Evolutionary conservation across 2,329 filamentous ascomycete genomes (phyloP), one percentile per base, ranked within the genome.

Genomic region (Colletotrichum spinosum): DNA sequence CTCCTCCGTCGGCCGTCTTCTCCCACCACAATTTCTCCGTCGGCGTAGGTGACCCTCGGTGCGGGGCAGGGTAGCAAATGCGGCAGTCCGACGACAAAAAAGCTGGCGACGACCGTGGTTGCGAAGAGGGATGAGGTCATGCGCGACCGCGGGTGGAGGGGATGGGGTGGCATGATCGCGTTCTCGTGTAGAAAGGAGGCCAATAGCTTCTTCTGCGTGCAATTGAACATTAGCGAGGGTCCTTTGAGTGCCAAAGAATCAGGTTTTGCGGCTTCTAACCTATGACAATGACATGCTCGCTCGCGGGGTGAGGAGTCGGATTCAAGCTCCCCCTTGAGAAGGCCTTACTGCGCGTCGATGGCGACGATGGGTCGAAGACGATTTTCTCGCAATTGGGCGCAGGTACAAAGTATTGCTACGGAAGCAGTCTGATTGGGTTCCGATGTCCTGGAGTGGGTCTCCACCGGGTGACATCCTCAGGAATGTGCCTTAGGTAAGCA

Each of bases 101-200:
- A 97, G 71, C 92, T 96, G 38, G 94, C 90, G 68, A 92, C 85
- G 59, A 98, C 87, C 1, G 95, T 98, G n/a, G 92, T 93, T 55
- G 93, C 94, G 82, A 99, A 99, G 67, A 99, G 90, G 50, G 94
- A 96, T 61, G 92, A 94, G 72, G 96, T 99, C 82, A 93, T 92
- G 73, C 93, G 90, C 71, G 95, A 98, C 78, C 94, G 90, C 39
- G 96, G 96, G 78, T 99, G 96, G 46, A 99, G 89, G 48, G 63
- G 63, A 80, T 95, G 91, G 67, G 93, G 92, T 73, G 93, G 90
- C 92, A 96, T 96, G 76, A 74, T 80, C 59, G 69, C 60, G 55
- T 54, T 53, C 52, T 48, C 25, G 45, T 55, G 59, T 33, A 54
- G 59, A 56, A 68, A 56, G 54, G 55, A 55, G 63, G 45, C 44